phyloP scores from a whole-genome alignment of 805 yeast genomes.

The Jamesozyma rosinii region DNA sequence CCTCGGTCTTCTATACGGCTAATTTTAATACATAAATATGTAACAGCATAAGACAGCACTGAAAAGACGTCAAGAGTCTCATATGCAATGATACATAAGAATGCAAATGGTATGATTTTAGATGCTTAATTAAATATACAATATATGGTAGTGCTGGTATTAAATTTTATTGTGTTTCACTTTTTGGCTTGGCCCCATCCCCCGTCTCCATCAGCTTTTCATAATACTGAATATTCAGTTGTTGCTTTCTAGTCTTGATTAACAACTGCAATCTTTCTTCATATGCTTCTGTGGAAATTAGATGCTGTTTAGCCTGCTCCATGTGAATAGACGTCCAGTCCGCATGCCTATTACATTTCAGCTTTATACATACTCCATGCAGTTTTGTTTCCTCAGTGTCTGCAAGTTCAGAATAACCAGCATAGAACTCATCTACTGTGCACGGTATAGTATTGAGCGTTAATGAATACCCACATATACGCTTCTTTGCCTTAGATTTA shows the following conservation, averaged over 20 bases:
- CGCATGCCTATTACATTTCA: slow-evolving; percentile 23
- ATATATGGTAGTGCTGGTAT: too few relatives aligned
- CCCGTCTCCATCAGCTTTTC: slow-evolving; percentile 8
- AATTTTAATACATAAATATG: too few relatives aligned
- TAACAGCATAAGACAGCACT: too few relatives aligned
- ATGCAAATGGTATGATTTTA: too few relatives aligned
- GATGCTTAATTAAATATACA: too few relatives aligned
- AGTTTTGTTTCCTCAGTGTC: slow-evolving; percentile 5
- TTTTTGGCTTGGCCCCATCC: not conserved
- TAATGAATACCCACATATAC: slow-evolving; percentile 25
- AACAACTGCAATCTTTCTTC: slow-evolving; percentile 18
- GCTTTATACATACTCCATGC: slow-evolving; percentile 21
- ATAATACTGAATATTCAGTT: slow-evolving; percentile 22
- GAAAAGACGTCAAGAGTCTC: too few relatives aligned
- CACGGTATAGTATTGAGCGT: slow-evolving; percentile 9
- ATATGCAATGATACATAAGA: too few relatives aligned
- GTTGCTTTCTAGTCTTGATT: slow-evolving; percentile 21
- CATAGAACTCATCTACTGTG: slow-evolving; percentile 14
- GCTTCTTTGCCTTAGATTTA: slow-evolving; percentile 9
- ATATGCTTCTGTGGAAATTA: slow-evolving; percentile 18
- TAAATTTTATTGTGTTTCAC: too few relatives aligned
- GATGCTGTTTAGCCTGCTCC: slow-evolving; percentile 18
- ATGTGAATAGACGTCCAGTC: slow-evolving; percentile 23
- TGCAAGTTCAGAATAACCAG: slow-evolving; percentile 7
- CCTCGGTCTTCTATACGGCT: too few relatives aligned